phyloP scores from a whole-genome alignment of 306 rosid genomes.

The Prunus salicina region DNA sequence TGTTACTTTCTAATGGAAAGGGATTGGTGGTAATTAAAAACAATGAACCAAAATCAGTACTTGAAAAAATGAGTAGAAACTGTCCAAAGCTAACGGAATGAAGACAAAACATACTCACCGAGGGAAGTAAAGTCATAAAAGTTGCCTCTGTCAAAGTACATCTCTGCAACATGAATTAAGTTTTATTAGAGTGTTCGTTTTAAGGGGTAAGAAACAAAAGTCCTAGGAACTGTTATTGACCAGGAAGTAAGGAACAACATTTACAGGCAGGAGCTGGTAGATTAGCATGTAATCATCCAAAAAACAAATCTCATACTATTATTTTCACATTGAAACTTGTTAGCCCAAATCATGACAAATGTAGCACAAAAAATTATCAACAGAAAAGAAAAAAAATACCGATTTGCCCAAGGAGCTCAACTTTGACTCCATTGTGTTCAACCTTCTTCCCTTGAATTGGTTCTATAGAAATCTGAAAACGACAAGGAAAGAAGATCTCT shows the following conservation, averaged over 20 bases:
- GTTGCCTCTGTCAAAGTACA: slow-evolving; percentile 95
- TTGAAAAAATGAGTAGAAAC: background rate
- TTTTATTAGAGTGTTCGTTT: slow-evolving; percentile 13
- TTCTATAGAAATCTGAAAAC: slow-evolving; percentile 67
- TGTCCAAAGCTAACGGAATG: slow-evolving; percentile 1
- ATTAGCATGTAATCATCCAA: background rate
- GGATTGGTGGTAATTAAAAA: background rate
- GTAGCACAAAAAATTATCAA: slow-evolving; percentile 7
- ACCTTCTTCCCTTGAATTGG: slow-evolving; percentile 96
- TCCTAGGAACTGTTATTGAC: background rate
- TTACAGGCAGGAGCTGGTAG: background rate
- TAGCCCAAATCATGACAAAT: background rate
- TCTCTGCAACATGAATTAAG: slow-evolving; percentile 62
- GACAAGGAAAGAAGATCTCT: slow-evolving; percentile 17
- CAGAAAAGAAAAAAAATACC: slow-evolving; percentile 44
- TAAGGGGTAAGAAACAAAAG: background rate
- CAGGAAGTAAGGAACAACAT: background rate
- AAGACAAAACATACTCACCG: slow-evolving; percentile 53
- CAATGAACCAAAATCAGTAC: background rate
- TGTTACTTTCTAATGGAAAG: background rate
- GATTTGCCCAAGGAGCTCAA: slow-evolving; percentile 97
- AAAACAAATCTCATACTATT: background rate
- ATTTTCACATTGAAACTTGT: background rate
- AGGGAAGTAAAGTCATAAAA: slow-evolving; percentile 97
- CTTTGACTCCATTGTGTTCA: slow-evolving; percentile 94